Evolutionary conservation across 495 filamentous ascomycete genomes (phyloP), one percentile per base, ranked within the genome.

Genomic region (Penicillium longicatenatum): DNA sequence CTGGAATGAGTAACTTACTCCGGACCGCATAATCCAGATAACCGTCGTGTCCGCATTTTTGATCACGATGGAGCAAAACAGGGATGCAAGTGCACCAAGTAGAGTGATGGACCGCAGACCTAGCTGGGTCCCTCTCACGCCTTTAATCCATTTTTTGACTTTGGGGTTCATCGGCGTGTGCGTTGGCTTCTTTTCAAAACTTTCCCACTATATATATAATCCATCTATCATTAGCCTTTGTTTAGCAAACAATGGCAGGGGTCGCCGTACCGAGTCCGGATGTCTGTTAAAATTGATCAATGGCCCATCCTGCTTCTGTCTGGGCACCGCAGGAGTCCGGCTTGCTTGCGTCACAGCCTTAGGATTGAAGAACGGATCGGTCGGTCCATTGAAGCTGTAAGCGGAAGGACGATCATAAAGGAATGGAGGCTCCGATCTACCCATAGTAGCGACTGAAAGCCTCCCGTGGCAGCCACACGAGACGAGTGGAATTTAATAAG

Each of bases 341-440:
- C 88, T 91, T 55, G 89, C 87, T 69, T 89, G 80, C 9, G 91
- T 90, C 33, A 88, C 84, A 53, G 87, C 87, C 65, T 91, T 94
- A 14, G 92, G 92, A 64, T 97, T 89, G 75, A 94, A 97, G 1
- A 70, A 65, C 8, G 72, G 76, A 33, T 88, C 78, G 33, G 76
- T 80, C 20, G 78, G 80, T 52, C 79, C 79, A 58, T 69, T 61
- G 65, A 82, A 79, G 51, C 68, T 73, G 54, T 79, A 77, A 45
- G 60, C 80, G 67, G 68, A 72, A 52, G 76, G 80, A 57, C 60
- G 69, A 64, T 86, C 83, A 74, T 95, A 96, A 73, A 95, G 77
- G 78, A 88, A 96, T 52, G 92, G 92, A 76, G 82, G 86, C 52
- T 81, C 76, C 42, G 70, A 71, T 60, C 75, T 83, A 62, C 80